phyloP scores from a whole-genome alignment of 2,329 filamentous ascomycete genomes.

The Colletotrichum tabaci region DNA sequence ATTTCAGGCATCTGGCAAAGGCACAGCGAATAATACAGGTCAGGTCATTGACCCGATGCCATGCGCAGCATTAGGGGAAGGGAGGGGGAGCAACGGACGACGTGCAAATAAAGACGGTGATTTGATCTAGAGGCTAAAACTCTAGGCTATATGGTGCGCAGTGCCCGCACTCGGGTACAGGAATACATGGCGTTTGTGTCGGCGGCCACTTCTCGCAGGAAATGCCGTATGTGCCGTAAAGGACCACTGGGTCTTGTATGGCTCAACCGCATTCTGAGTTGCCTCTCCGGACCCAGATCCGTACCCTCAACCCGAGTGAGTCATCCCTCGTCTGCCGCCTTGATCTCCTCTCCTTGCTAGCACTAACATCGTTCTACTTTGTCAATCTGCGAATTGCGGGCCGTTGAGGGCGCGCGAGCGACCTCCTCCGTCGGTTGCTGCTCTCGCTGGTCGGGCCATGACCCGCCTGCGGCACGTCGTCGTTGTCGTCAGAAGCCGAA shows the following conservation, averaged over 20 bases:
- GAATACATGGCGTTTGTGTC: constrained; percentile 12
- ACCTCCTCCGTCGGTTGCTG: constrained; percentile 36
- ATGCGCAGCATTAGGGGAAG: neutral
- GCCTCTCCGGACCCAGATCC: constrained; percentile 19
- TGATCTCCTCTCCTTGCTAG: constrained; percentile 26
- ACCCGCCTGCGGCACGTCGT: constrained; percentile 41
- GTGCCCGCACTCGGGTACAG: constrained; percentile 18
- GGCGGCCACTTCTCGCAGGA: neutral
- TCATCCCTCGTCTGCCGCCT: constrained; percentile 1
- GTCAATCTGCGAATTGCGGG: constrained; percentile 38
- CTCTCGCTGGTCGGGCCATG: constrained; percentile 42
- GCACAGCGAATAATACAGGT: too few relatives aligned
- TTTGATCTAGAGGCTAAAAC: constrained; percentile 26
- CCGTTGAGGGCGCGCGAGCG: constrained; percentile 41
- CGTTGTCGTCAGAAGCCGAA: constrained; percentile 28
- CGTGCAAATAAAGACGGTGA: constrained; percentile 35
- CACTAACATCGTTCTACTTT: constrained; percentile 36
- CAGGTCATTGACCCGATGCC: neutral
- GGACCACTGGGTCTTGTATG: constrained; percentile 1
- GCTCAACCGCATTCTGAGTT: constrained; percentile 19
- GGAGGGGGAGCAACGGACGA: neutral
- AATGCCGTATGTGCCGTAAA: neutral
- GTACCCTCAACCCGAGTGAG: constrained; percentile 6
- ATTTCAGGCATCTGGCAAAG: neutral
- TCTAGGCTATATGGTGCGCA: constrained; percentile 27